Evolutionary conservation across 106 monocot species (phyloP).

Genomic region (Platanthera zijinensis): DNA sequence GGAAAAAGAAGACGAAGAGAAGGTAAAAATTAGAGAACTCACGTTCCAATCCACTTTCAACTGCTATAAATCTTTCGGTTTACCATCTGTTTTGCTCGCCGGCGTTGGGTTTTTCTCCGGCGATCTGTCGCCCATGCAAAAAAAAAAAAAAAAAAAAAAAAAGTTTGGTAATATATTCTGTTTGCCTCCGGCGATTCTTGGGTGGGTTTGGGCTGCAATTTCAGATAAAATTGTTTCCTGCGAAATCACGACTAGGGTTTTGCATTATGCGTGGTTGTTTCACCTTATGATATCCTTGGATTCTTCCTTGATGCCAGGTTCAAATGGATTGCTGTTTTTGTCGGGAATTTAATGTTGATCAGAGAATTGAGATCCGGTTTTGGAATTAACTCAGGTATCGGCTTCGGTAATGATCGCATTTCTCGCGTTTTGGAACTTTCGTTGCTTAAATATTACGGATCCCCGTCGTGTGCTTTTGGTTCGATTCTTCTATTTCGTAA

Average conservation of each 20-base stretch:
- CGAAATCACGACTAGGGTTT: background rate
- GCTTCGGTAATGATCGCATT: background rate
- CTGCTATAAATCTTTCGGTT: background rate
- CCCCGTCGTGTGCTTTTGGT: slow-evolving; percentile 18
- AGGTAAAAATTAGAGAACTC: background rate
- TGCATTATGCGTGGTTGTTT: background rate
- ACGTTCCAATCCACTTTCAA: slow-evolving; percentile 1
- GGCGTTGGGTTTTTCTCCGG: background rate
- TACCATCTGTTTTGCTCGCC: background rate
- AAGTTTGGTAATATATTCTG: background rate
- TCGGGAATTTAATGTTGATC: background rate
- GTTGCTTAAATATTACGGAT: slow-evolving; percentile 41
- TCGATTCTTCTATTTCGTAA: background rate
- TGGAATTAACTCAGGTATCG: background rate
- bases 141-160: too few species aligned
- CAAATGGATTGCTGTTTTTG: background rate
- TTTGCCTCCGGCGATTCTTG: background rate
- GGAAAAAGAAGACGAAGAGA: background rate
- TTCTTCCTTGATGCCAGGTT: background rate
- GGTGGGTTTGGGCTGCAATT: slow-evolving; percentile 1
- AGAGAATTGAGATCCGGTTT: slow-evolving; percentile 3
- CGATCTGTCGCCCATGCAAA: background rate
- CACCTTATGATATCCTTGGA: background rate
- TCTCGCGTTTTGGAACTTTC: background rate
- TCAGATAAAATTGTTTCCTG: background rate